Evolutionary conservation across 805 yeast genomes (phyloP), one percentile per base, ranked within the genome.

Genomic region (Scheffersomyces ergatensis): DNA sequence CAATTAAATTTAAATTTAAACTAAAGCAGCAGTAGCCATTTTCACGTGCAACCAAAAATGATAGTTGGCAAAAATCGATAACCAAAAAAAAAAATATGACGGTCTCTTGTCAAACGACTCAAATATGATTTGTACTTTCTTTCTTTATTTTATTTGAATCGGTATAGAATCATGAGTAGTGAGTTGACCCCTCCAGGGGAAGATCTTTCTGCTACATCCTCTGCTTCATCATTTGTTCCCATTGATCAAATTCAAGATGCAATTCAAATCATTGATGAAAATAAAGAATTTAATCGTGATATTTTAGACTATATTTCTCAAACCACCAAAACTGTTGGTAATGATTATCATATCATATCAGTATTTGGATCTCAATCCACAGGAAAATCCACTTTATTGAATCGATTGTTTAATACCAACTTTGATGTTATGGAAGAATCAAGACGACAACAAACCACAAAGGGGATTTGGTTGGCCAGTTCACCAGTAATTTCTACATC

Each of bases 311-410:
- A 60, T 53, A 60, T 77, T 38, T 55, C 65, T 20, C 47, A 54
- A 25, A 53, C 67, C 7, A 53, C 67, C 5, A 53, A 54, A 34
- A 70, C 70, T 33, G 70, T 74, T 12, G 95, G 90, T 0, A 67
- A 84, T 41, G 73, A 83, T 51, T 90, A 92, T 67, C 96, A 93
- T 60, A 81, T 93, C 15, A 87, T 93, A 3, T 83, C 98, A 0
- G 99, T 93, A 29, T 93, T 93, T 70, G 99, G 99, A 4, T 89
- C 97, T 1, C 99, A 93, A 59, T 85, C 95, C 3, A 89, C 97
- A 4, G 99, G 99, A 39, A 93, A 93, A 63, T 89, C 97, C 2
- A 93, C 99, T 0, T 72, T 93, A 43, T 73, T 93, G 53, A 93
- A 93, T 65, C 78, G 80, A 33, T 65, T 93, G 42, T 93, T 93